phyloP scores from a whole-genome alignment of 225 moss, liverwort and hornwort genomes.

The Marchantia polymorpha region DNA sequence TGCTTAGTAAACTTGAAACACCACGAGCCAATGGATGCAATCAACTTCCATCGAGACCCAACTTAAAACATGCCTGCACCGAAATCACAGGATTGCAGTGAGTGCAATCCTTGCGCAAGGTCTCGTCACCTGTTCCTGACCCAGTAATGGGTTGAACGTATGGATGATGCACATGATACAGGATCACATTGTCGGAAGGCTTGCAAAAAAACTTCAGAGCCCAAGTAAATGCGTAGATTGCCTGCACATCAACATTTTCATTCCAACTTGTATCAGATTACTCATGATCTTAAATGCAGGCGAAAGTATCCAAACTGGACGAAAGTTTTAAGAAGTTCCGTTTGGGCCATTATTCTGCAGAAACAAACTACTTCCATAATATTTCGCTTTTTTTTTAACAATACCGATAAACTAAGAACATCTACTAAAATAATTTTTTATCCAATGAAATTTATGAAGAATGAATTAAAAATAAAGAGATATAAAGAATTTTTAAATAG shows the following conservation, averaged over 20 bases:
- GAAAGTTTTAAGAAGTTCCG: not conserved
- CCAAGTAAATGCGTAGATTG: constrained; percentile 87
- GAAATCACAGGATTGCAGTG: not conserved
- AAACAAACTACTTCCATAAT: too few relatives aligned
- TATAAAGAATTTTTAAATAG: too few relatives aligned
- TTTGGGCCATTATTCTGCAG: too few relatives aligned
- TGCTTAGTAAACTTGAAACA: not conserved
- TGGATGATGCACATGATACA: constrained; percentile 92
- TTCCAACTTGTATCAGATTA: too few relatives aligned
- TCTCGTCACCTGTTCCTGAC: constrained; percentile 54
- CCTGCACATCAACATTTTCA: constrained; percentile 35
- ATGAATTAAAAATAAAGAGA: too few relatives aligned
- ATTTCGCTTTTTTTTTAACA: too few relatives aligned
- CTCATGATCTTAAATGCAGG: too few relatives aligned
- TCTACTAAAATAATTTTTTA: too few relatives aligned
- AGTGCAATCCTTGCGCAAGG: not conserved
- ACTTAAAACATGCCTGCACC: too few relatives aligned
- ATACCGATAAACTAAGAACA: too few relatives aligned
- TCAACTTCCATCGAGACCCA: too few relatives aligned
- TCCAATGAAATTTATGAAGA: too few relatives aligned
- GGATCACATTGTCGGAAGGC: constrained; percentile 53
- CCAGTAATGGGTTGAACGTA: constrained; percentile 49
- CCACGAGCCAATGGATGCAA: not conserved
- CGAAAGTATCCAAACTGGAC: not conserved
- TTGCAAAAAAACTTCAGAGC: constrained; percentile 70